Evolutionary conservation across 2,329 filamentous ascomycete genomes (phyloP).

Genomic region (Tolypocladium tundrense): DNA sequence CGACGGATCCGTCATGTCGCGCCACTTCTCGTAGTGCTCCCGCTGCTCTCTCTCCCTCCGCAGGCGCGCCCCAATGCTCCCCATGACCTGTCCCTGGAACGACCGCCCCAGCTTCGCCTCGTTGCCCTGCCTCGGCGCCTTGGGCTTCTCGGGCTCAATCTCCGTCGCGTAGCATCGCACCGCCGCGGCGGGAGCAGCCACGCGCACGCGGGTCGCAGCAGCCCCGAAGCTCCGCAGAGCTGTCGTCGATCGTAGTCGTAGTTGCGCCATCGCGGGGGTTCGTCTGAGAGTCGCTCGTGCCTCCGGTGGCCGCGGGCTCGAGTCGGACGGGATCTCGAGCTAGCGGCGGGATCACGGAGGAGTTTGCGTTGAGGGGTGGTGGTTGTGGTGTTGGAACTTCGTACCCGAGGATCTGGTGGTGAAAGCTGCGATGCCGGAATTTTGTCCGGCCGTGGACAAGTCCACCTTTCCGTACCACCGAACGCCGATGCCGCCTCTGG

Average conservation of each 20-base stretch:
- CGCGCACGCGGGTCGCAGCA: conserved; percentile 10
- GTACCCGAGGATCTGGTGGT: background rate
- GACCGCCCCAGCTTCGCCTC: conserved; percentile 27
- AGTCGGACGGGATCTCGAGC: background rate
- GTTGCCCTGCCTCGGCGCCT: conserved; percentile 19
- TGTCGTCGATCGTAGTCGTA: conserved; percentile 20
- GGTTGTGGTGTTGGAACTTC: background rate
- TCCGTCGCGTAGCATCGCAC: conserved; percentile 23
- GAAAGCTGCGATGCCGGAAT: background rate
- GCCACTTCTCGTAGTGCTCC: conserved; percentile 35
- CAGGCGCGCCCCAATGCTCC: conserved; percentile 45
- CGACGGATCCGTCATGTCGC: conserved; percentile 26
- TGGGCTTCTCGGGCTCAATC: conserved; percentile 23
- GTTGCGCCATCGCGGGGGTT: conserved; percentile 16
- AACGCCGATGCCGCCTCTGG: background rate
- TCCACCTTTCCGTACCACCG: background rate
- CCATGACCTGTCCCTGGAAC: conserved; percentile 51
- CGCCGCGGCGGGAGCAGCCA: conserved; percentile 6
- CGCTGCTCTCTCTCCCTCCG: conserved; percentile 44
- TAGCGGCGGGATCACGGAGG: background rate
- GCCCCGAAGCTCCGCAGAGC: conserved; percentile 17
- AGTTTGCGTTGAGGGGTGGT: background rate
- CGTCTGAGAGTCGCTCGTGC: background rate
- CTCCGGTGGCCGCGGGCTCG: background rate
- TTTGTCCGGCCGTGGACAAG: background rate